Percentiles rank a stretch among this genome's conserved stretches.
phyloP scores from a whole-genome alignment of 768 basidiomycete genomes.

The Rhodotorula taiwanensis region DNA sequence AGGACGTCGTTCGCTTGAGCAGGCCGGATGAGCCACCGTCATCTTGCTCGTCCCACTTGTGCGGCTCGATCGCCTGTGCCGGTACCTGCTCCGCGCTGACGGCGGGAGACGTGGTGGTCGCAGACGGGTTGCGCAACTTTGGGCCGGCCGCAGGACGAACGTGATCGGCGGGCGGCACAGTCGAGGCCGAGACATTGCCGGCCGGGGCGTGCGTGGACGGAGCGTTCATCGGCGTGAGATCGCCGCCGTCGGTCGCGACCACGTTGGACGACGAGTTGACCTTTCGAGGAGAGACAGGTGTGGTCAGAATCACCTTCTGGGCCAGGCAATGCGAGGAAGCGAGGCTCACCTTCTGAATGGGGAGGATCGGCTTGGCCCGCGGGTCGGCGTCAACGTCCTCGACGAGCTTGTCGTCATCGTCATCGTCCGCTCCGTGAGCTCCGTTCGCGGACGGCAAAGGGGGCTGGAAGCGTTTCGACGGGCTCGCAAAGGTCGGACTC shows the following conservation, averaged over 20 bases:
- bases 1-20: constrained; percentile 7
- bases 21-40: not conserved
- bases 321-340: too few relatives aligned
- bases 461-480: not conserved
- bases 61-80: not conserved
- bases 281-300: too few relatives aligned
- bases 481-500: constrained; percentile 12
- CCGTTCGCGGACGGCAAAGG: not conserved
- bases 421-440: not conserved
- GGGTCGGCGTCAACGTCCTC: constrained; percentile 31
- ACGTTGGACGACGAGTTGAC: not conserved
- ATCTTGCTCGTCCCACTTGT: constrained; percentile 6
- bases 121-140: constrained; percentile 5
- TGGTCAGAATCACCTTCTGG: too few relatives aligned
- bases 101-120: not conserved
- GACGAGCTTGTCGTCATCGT: constrained; percentile 26
- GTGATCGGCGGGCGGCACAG: not conserved
- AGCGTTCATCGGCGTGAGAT: not conserved
- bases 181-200: too few relatives aligned
- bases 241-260: not conserved
- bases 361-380: not conserved
- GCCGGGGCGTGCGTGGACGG: not conserved
- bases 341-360: not conserved
- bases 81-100: not conserved
- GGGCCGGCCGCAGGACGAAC: constrained; percentile 4